Evolutionary conservation across 2,329 filamentous ascomycete species (phyloP), one percentile per base, ranked within the genome.

Genomic region (Claviceps sp.): DNA sequence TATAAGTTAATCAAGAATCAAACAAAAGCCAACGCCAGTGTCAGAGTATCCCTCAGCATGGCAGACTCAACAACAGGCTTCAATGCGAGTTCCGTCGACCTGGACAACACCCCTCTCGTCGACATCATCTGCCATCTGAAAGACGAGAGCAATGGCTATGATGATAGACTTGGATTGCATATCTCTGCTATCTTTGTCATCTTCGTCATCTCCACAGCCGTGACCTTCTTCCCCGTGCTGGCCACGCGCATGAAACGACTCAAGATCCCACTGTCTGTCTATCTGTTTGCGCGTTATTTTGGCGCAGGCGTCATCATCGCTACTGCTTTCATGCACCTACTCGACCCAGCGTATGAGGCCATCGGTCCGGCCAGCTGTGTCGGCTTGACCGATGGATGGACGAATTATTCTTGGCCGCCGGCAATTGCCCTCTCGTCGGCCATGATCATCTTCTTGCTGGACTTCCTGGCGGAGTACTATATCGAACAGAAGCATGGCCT

Each of bases 261-360:
- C 57, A 77, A 75, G 8, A 73, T 91, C 0, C 85, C 86, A 2
- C 77, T 81, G 54, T 79, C 80, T 66, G 77, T 80, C 7, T 95
- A 95, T 69, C 94, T 95, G 66, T 70, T 91, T 51, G 85, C 85
- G 57, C 95, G 95, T 65, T 95, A 91, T 68, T 88, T 96, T 62
- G 91, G 91, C 57, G 91, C 88, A 0, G 91, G 91, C 44, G 89
- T 96, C 57, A 96, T 97, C 61, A 80, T 96, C 57, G 86, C 88
- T 4, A 97, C 91, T 1, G 88, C 90, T 0, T 95, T 94, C 65
- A 90, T 96, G 66, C 91, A 96, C 66, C 72, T 91, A 1, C 76
- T 97, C 11, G 83, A 82, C 0, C 90, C 91, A 0, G 90, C 91
- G 4, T 79, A 86, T 54, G 85, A 89, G 53, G 86, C 86, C 13